Base-by-base conservation (phyloP, 768 basidiomycete species). In the Russula brevipes region DNA sequence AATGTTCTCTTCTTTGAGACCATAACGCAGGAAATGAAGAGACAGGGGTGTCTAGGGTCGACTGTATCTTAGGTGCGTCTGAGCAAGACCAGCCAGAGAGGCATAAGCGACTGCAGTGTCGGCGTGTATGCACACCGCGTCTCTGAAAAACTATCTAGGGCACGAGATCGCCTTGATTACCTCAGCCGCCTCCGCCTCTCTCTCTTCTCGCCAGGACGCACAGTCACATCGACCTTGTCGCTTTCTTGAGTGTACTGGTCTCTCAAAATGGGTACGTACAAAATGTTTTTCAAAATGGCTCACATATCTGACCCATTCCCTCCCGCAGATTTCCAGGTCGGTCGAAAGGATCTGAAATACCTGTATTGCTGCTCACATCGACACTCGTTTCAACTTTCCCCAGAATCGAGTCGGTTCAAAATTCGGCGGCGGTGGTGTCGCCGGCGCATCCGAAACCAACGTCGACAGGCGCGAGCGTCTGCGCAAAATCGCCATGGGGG, bases 401-500 rank as follows among this genome's bases (percentile, higher is more conserved):
- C 70, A 95, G 90, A 96, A 94, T 80, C 91, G 94, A 68, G 94
- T 95, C 38, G 94, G 94, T 31, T 92, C 89, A 56, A 97, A 95
- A 75, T 97, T 97, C 70, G 94, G 94, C 64, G 93, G 94, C 51
- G 94, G 94, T 73, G 94, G 94, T 79, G 91, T 95, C 57, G 95
- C 96, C 45, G 93, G 96, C 38, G 92, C 90, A 12, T 92, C 89
- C 30, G 97, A 98, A 78, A 88, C 88, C 39, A 97, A 98, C 73
- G 88, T 99, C 17, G 96, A 98, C 79, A 80, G 97, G 65, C 82
- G 96, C 61, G 97, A 99, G 74, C 88, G 96, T 57, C 80, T 98
- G 47, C 79, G 95, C 62, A 98, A 98, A 78, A 86, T 99, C 51
- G 95, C 94, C 2, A 78, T 98, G 63, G 95, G 98, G 77, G 98